These are phyloP conservation scores for Penicillium sp. DNA, from an alignment of 2,329 filamentous ascomycete species.

Conservation along the genomic window DNA sequence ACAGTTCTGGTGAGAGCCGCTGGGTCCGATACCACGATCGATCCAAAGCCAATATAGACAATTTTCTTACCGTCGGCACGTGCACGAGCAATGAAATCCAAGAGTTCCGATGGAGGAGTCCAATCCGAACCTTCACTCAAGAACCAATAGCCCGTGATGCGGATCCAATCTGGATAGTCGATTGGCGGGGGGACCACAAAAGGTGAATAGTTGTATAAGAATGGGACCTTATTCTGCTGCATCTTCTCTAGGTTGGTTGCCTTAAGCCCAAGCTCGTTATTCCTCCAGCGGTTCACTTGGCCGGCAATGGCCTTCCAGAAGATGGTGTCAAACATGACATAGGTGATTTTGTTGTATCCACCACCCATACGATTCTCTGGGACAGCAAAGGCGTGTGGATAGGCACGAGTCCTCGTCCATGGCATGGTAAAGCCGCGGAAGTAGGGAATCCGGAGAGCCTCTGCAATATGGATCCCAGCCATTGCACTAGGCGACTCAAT, in stretches of 20 bases:
- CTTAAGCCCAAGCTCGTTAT: constrained; percentile 69
- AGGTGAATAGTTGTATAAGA: constrained; percentile 94
- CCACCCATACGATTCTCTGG: constrained; percentile 92
- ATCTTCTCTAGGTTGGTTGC: constrained; percentile 82
- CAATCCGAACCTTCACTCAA: constrained; percentile 69
- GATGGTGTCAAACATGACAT: constrained; percentile 91
- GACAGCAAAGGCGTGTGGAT: constrained; percentile 93
- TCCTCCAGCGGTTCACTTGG: constrained; percentile 90
- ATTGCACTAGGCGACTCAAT: constrained; percentile 96
- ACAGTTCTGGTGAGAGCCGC: constrained; percentile 86
- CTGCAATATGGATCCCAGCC: constrained; percentile 95
- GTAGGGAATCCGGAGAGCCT: constrained; percentile 87
- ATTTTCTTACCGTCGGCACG: constrained; percentile 79
- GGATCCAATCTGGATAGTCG: constrained; percentile 96
- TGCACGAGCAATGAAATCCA: constrained; percentile 77
- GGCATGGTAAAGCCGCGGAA: constrained; percentile 98
- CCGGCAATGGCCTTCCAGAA: constrained; percentile 93
- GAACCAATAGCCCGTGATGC: constrained; percentile 98
- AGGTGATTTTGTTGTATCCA: constrained; percentile 89
- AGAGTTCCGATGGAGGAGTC: constrained; percentile 68
- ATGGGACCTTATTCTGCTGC: constrained; percentile 96
- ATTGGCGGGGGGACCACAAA: constrained; percentile 89
- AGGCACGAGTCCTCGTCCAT: constrained; percentile 91
- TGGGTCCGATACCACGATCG: constrained; percentile 88
- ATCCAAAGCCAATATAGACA: constrained; percentile 95